Evolutionary conservation across 2,329 filamentous ascomycete species (phyloP), one percentile per base, ranked within the genome.

Genomic region (Dactylella cylindrospora): DNA sequence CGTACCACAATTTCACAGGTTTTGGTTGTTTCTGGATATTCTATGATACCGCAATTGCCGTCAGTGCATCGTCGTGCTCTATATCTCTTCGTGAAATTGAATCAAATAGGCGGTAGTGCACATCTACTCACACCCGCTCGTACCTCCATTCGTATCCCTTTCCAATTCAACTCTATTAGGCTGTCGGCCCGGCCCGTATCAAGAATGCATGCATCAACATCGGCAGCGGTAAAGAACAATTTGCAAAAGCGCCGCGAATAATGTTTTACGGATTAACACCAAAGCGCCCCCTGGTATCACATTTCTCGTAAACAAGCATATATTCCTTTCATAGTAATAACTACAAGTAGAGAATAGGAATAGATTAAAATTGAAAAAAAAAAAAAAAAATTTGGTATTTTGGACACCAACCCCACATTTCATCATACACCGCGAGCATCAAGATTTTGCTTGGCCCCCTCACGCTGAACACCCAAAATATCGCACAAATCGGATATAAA

Each of bases 401-500:
- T n/a, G n/a, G n/a, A n/a, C n/a, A n/a, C n/a, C n/a, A n/a, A n/a
- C n/a, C n/a, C n/a, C n/a, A n/a, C n/a, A n/a, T n/a, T 28, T 44
- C 45, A 49, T 44, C 45, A 51, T 45, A 44, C 54, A 51, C 25
- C 10, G 31, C 31, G 17, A n/a, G 28, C 31, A 15, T 12, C 10
- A 3, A 33, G n/a, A n/a, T n/a, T n/a, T n/a, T n/a, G n/a, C n/a
- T n/a, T n/a, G n/a, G n/a, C n/a, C n/a, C n/a, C n/a, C n/a, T n/a
- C n/a, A n/a, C n/a, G n/a, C n/a, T 33, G 31, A 12, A 33, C 31
- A 15, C 31, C 17, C 31, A 33, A 33, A 15, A 12, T 12, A 12
- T n/a, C 17, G n/a, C 31, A 33, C 17, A 4, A 12, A 33, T 33
- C 31, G 10, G 17, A n/a, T 15, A 12, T 33, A 15, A 12, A 33